Evolutionary conservation across 2,329 filamentous ascomycete genomes (phyloP), one percentile per base, ranked within the genome.

Genomic region (Botrytis squamosa): DNA sequence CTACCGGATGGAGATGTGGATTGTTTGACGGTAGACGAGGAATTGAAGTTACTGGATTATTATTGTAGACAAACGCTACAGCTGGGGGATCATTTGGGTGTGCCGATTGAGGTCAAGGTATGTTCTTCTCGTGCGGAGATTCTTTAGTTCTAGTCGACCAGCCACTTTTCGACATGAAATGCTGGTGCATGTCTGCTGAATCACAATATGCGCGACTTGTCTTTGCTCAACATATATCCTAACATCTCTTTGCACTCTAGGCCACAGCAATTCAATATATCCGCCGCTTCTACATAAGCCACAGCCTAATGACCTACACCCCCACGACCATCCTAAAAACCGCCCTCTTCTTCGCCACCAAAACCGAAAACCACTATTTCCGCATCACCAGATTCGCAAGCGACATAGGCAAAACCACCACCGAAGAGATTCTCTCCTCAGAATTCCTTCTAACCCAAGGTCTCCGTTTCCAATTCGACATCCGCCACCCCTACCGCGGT

Each of bases 301-400:
- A 98, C 84, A 97, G 93, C 59, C 90, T 95, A 80, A 97, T 98
- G 93, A 97, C 95, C 44, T 98, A 99, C 81, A 93, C 95, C 75
- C 95, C 95, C 0, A 92, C 93, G 75, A 91, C 94, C 76, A 92
- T 98, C 77, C 90, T 97, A 81, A 93, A 95, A 81, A 96, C 94
- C 44, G 93, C 93, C 52, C 88, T 99, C 72, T 98, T 97, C 85
- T 93, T 99, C 76, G 94, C 94, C 16, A 94, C 92, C 79, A 99
- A 99, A 84, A 93, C 94, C 7, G 95, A 99, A 80, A 93, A 93
- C 75, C 89, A 91, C 81, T 95, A 95, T 82, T 77, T 78, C 65
- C 74, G 76, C 14, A 84, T 91, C 40, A 84, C 85, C 1, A 84
- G 86, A 68, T 97, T 97, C 80, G 90, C 89, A 40, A 88, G 90